Evolutionary conservation across 2,329 filamentous ascomycete species (phyloP).

Genomic region (Alternaria dauci): DNA sequence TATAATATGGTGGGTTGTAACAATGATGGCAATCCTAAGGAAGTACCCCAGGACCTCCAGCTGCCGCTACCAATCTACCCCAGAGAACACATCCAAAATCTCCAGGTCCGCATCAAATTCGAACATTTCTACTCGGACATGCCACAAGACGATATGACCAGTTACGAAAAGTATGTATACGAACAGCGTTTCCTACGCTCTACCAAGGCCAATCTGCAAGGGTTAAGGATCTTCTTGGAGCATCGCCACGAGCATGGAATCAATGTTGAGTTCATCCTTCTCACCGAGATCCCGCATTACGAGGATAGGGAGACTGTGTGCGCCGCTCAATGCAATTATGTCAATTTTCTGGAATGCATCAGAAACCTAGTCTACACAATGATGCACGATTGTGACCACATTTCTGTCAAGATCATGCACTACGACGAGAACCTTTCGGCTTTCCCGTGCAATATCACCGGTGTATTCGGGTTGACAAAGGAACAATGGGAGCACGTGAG

Average conservation of each 20-base stretch:
- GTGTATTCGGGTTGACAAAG: conserved; percentile 24
- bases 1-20: neutral
- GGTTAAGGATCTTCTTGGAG: neutral
- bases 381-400: conserved; percentile 23
- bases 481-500: conserved; percentile 33
- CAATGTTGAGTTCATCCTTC: conserved; percentile 32
- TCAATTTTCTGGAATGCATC: conserved; percentile 29
- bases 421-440: conserved; percentile 23
- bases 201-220: neutral
- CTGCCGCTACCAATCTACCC: conserved; percentile 4
- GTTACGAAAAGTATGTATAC: conserved; percentile 9
- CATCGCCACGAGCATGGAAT: conserved; percentile 4
- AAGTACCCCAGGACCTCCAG: conserved; percentile 3
- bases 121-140: conserved; percentile 23
- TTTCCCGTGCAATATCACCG: conserved; percentile 29
- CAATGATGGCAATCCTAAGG: neutral
- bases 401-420: conserved; percentile 26
- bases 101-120: conserved; percentile 38
- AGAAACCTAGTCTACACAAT: conserved; percentile 28
- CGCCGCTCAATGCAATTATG: conserved; percentile 3
- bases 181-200: conserved; percentile 17
- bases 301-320: neutral
- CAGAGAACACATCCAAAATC: conserved; percentile 22
- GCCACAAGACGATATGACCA: neutral
- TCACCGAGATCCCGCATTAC: conserved; percentile 17